A percentile compares a stretch with the other conserved stretches of the same genome.
These are phyloP conservation scores for Bryoglossum gracile DNA, from an alignment of 495 filamentous ascomycete genomes.

Conservation along the genomic window DNA sequence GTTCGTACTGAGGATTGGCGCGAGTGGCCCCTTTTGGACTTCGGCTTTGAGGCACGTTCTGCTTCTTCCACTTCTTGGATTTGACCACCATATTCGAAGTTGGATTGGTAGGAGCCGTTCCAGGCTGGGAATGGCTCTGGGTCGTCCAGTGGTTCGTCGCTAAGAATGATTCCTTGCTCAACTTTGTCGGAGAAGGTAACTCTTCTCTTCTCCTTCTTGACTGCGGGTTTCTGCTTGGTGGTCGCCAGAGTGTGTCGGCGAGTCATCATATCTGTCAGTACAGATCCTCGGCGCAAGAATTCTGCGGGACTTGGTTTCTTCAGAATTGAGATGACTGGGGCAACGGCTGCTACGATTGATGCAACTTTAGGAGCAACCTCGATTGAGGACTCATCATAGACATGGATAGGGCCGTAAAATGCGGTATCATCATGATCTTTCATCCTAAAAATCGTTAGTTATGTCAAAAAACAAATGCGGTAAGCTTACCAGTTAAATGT, in stretches of 20 bases:
- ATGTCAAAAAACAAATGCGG: background rate
- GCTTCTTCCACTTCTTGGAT: no score
- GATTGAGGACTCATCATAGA: conserved; percentile 52
- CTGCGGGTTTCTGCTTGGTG: conserved; percentile 44
- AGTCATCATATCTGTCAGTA: no score
- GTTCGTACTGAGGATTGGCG: background rate
- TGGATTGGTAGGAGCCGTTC: background rate
- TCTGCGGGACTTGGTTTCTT: conserved; percentile 94
- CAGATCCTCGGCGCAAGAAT: conserved; percentile 78
- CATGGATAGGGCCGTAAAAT: conserved; percentile 76
- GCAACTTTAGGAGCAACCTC: conserved; percentile 65
- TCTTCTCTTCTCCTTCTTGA: conserved; percentile 40
- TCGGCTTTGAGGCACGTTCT: background rate
- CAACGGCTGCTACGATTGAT: conserved; percentile 67
- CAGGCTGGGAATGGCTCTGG: no score
- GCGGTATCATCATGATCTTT: conserved; percentile 96
- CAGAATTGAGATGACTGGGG: conserved; percentile 75
- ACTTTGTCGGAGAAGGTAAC: conserved; percentile 80
- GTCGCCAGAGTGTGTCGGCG: conserved; percentile 45
- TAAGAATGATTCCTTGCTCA: conserved; percentile 57
- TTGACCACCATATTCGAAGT: background rate
- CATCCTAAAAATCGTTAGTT: conserved; percentile 48
- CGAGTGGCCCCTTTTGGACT: background rate
- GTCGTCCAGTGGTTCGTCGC: no score
- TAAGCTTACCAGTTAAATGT: conserved; percentile 15